These are phyloP conservation scores for Tarenaya hassleriana DNA, from an alignment of 345 rosid genomes.

Conservation along the genomic window DNA sequence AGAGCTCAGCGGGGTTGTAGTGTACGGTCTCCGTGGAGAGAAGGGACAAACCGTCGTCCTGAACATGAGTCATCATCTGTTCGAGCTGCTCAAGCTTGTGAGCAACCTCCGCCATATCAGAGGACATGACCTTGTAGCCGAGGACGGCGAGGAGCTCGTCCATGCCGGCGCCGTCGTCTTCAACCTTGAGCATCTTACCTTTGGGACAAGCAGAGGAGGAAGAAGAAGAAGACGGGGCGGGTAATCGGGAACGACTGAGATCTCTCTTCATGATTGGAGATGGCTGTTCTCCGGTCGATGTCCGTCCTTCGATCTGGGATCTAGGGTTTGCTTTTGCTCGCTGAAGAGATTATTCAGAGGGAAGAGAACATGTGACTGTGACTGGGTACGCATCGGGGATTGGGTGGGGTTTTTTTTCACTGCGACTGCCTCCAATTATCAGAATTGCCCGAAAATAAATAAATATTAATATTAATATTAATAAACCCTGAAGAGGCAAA, in stretches of 20 bases:
- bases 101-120: conserved; percentile 81
- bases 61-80: conserved; percentile 49
- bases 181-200: conserved; percentile 39
- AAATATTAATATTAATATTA: background rate
- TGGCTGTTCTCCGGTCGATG: background rate
- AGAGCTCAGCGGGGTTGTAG: conserved; percentile 73
- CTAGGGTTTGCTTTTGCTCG: conserved; percentile 11
- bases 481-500: background rate
- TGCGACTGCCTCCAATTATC: conserved; percentile 27
- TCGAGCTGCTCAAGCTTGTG: conserved; percentile 74
- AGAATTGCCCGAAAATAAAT: background rate
- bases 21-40: conserved; percentile 57
- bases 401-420: conserved; percentile 25
- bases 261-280: conserved; percentile 40
- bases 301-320: conserved; percentile 18
- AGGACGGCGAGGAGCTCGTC: conserved; percentile 63
- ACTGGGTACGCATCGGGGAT: conserved; percentile 33
- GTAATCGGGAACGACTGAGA: conserved; percentile 25
- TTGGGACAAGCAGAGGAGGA: too few relatives aligned
- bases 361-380: conserved; percentile 11
- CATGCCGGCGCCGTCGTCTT: conserved; percentile 41
- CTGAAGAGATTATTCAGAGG: too few relatives aligned
- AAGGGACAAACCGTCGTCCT: conserved; percentile 50
- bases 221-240: conserved; percentile 14
- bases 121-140: conserved; percentile 64